Percentiles rank a stretch among this genome's conserved stretches.
Conservation (phyloP, 2,329 filamentous ascomycete species). For the Exophiala alcalophila region DNA sequence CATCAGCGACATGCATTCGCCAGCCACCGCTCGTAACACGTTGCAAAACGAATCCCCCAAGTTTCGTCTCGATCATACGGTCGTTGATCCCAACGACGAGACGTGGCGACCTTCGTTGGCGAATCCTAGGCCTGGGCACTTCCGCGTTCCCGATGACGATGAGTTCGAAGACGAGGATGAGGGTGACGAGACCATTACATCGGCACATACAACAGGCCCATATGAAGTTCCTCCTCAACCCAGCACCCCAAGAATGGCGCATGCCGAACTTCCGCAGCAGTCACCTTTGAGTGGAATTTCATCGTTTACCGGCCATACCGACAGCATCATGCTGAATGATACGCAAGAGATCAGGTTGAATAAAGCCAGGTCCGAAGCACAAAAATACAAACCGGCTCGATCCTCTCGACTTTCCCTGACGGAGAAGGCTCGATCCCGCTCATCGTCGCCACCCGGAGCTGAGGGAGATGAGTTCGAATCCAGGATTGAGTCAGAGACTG, state of each 20-base stretch:
- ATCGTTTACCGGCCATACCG: slow-evolving; percentile 13
- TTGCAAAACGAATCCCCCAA: slow-evolving; percentile 11
- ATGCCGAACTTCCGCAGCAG: slow-evolving; percentile 25
- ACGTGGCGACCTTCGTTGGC: slow-evolving; percentile 22
- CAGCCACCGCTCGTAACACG: slow-evolving; percentile 19
- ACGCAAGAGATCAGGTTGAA: slow-evolving; percentile 19
- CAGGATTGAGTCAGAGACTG: slow-evolving; percentile 8
- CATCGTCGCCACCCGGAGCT: slow-evolving; percentile 19
- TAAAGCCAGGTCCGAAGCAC: slow-evolving; percentile 26
- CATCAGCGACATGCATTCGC: slow-evolving; percentile 16
- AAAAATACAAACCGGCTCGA: slow-evolving; percentile 25
- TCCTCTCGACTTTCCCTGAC: slow-evolving; percentile 24
- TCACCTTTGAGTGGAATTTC: slow-evolving; percentile 5
- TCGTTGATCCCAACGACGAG: slow-evolving; percentile 21
- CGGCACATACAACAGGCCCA: slow-evolving; percentile 99
- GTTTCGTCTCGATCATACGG: slow-evolving; percentile 17
- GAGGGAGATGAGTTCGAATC: slow-evolving; percentile 14
- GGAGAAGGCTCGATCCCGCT: slow-evolving; percentile 23
- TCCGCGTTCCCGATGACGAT: slow-evolving; percentile 67
- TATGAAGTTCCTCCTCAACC: slow-evolving; percentile 98
- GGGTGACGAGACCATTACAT: slow-evolving; percentile 87
- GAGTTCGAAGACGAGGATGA: slow-evolving; percentile 59
- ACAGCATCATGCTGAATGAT: slow-evolving; percentile 17
- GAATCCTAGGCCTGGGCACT: slow-evolving; percentile 23
- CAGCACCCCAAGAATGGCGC: slow-evolving; percentile 25